Evolutionary conservation across 768 basidiomycete genomes (phyloP).

Genomic region (Boletus fagicola): DNA sequence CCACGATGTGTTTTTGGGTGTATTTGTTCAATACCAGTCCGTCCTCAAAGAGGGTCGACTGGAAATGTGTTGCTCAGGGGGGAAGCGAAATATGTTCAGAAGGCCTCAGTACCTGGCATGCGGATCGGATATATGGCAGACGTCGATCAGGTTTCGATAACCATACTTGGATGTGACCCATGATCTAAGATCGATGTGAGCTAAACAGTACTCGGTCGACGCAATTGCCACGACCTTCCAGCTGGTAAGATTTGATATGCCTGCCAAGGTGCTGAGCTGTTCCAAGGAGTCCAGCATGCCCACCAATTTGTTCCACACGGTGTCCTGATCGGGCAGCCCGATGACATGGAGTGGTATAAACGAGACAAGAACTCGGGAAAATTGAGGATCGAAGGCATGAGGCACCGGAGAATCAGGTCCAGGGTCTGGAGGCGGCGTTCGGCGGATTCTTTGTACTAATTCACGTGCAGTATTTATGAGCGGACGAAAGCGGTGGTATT

Average conservation of each 20-base stretch:
- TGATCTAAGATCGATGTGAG: conserved; percentile 35
- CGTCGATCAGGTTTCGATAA: conserved; percentile 38
- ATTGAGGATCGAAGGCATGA: conserved; percentile 62
- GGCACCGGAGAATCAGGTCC: conserved; percentile 45
- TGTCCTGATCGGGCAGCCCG: conserved; percentile 44
- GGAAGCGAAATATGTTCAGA: background rate
- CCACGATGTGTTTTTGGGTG: conserved; percentile 52
- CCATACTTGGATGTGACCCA: conserved; percentile 53
- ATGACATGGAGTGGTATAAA: conserved; percentile 68
- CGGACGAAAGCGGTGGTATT: conserved; percentile 21
- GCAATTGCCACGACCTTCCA: conserved; percentile 55
- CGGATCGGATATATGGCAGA: conserved; percentile 61
- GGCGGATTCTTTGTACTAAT: conserved; percentile 13
- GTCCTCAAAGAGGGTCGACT: conserved; percentile 59
- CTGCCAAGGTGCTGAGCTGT: conserved; percentile 48
- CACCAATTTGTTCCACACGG: conserved; percentile 52
- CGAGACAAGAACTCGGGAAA: conserved; percentile 64
- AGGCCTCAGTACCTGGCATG: conserved; percentile 50
- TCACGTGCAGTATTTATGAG: conserved; percentile 22
- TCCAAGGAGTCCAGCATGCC: conserved; percentile 54
- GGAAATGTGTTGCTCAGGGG: conserved; percentile 7
- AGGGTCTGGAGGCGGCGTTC: conserved; percentile 37
- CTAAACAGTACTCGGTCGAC: background rate
- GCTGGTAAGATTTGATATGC: conserved; percentile 43
- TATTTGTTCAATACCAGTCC: conserved; percentile 53